These are phyloP conservation scores for Selaginella moellendorffii DNA, from an alignment of 75 land plant species.

Conservation along the genomic window DNA sequence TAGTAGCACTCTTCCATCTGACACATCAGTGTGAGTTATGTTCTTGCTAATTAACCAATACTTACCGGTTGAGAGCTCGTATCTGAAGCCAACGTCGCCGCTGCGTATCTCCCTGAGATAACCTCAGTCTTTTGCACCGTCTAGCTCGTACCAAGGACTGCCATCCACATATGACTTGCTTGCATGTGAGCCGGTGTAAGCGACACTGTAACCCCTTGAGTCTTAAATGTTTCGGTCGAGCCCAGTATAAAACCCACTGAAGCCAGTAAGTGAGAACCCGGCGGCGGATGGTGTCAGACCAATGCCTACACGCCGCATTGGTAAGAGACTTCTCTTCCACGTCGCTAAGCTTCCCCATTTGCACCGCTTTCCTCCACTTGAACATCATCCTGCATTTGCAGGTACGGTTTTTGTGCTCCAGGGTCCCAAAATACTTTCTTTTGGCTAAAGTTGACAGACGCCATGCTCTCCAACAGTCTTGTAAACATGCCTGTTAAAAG, in stretches of 20 bases:
- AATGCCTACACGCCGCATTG: background rate
- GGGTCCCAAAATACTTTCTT: background rate
- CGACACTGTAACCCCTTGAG: background rate
- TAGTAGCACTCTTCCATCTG: background rate
- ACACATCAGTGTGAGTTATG: background rate
- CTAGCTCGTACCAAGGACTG: background rate
- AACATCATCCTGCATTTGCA: conserved; percentile 1
- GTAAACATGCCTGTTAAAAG: background rate
- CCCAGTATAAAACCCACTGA: conserved; percentile 1
- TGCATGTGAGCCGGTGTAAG: background rate
- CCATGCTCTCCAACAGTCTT: background rate
- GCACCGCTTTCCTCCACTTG: background rate
- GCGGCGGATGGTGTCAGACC: background rate
- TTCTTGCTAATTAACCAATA: background rate
- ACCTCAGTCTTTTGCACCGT: background rate
- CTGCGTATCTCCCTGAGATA: background rate
- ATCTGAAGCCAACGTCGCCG: background rate
- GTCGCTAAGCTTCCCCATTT: background rate
- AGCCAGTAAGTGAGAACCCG: background rate
- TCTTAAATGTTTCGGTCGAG: background rate
- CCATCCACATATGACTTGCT: conserved; percentile 1
- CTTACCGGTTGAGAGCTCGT: conserved; percentile 1
- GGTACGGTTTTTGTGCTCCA: background rate
- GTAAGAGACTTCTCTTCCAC: background rate
- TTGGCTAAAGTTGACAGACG: background rate